Base-by-base conservation (phyloP, 768 basidiomycete genomes). In the Lactifluus piperatus region DNA sequence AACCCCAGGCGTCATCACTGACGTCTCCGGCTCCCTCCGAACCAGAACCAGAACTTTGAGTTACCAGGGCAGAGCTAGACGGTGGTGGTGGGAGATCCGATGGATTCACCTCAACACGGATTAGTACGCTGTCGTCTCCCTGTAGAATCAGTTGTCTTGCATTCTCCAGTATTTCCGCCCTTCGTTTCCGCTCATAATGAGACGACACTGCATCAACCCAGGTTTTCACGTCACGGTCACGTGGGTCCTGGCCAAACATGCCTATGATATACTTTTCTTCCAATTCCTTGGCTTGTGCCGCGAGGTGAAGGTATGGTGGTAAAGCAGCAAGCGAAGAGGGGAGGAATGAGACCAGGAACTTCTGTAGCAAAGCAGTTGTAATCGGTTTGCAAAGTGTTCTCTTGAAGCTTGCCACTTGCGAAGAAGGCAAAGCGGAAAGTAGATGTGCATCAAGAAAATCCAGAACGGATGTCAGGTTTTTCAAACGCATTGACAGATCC, bases 181-280 rank as follows among this genome's bases (percentile, higher is more conserved):
- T 78, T 65, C 91, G 72, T 64, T 85, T 82, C 60, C 82, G 81
- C 69, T 93, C 92, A 69, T 93, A 95, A 70, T 91, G 88, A 3
- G 76, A 72, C 18, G 81, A 79, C 11, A 90, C 77, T 4, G 81
- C 79, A 50, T 84, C 78, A 4, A 79, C 80, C 89, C 93, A 95
- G 6, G 71, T 66, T 66, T 80, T 79, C 56, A 94, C 79, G 7
- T 82, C 73, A 26, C 73, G 74, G 46, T 84, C 82, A 5, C 72
- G 71, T 13, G 63, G 56, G 22, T 76, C 77, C 54, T 76, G 78
- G 14, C 78, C 77, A 16, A 88, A 72, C 58, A 85, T 64, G 14
- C 69, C 69, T 14, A 79, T 65, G 16, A 88, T 66, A 51, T 79
- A 79, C 36, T 73, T 71, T 11, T 76, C 73, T 73, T 95, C 93